phyloP scores from a whole-genome alignment of 139 green algal genomes.

The Nannochloris sp. region DNA sequence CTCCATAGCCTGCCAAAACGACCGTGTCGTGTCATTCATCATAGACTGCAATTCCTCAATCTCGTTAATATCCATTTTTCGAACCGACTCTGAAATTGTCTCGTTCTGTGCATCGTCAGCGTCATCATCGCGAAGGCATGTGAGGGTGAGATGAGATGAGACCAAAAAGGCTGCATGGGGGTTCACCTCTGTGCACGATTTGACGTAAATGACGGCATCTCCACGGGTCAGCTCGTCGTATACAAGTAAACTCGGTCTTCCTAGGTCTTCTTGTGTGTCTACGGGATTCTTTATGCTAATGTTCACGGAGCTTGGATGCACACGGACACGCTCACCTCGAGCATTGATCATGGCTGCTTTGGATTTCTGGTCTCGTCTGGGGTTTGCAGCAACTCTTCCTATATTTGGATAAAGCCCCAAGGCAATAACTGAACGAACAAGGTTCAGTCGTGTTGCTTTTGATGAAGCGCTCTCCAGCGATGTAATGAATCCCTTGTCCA shows the following conservation, averaged over 20 bases:
- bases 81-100: neutral
- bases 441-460: slow-evolving; percentile 14
- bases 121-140: slow-evolving; percentile 10
- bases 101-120: neutral
- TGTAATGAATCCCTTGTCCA: slow-evolving; percentile 25
- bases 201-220: slow-evolving; percentile 37
- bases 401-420: slow-evolving; percentile 44
- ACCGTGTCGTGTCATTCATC: neutral
- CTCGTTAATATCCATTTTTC: neutral
- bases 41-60: too few species aligned
- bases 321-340: slow-evolving; percentile 29
- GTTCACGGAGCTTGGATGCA: slow-evolving; percentile 31
- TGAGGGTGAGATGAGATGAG: slow-evolving; percentile 13
- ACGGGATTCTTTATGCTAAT: neutral
- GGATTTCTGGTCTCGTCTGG: neutral
- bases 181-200: slow-evolving; percentile 31
- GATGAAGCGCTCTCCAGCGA: slow-evolving; percentile 20
- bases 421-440: slow-evolving; percentile 40
- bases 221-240: slow-evolving; percentile 48
- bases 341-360: slow-evolving; percentile 28
- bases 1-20: neutral
- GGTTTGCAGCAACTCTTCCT: slow-evolving; percentile 13
- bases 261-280: neutral
- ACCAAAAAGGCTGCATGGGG: slow-evolving; percentile 37
- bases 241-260: slow-evolving; percentile 17